A percentile compares a stretch with the other conserved stretches of the same genome.
phyloP scores from a whole-genome alignment of 2,329 filamentous ascomycete species.

The Diaporthe batatas region DNA sequence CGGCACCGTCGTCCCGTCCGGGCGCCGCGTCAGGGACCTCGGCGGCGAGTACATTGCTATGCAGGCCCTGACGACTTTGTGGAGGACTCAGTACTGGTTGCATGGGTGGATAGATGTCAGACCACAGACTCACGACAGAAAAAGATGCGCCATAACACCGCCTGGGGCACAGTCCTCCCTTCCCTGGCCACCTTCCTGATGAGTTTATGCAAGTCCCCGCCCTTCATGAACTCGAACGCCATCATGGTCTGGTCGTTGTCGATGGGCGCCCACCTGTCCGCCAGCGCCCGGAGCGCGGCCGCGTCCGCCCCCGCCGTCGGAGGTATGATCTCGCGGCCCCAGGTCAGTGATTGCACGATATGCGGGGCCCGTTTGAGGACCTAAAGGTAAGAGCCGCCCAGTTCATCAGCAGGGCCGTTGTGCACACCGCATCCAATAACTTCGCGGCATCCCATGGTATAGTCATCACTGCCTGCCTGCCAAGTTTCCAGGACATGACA shows the following conservation, averaged over 20 bases:
- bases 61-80: conserved; percentile 8
- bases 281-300: not conserved
- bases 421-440: too few species aligned
- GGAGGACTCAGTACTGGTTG: too few species aligned
- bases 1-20: not conserved
- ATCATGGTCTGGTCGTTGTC: not conserved
- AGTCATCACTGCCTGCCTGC: too few species aligned
- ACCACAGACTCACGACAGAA: conserved; percentile 20
- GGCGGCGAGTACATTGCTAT: conserved; percentile 14
- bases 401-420: not conserved
- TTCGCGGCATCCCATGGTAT: too few species aligned
- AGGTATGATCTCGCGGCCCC: not conserved
- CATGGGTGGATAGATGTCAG: not conserved
- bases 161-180: not conserved
- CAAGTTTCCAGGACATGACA: not conserved
- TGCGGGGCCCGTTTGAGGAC: not conserved
- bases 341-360: not conserved
- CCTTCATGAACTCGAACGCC: conserved; percentile 25
- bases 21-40: not conserved
- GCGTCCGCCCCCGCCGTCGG: too few species aligned
- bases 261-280: not conserved
- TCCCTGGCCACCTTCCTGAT: not conserved
- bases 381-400: not conserved
- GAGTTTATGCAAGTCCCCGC: conserved; percentile 6
- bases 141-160: conserved; percentile 21